These are phyloP conservation scores for Mortierella antarctica DNA, from an alignment of 192 early-diverging fungal species.

Conservation along the genomic window DNA sequence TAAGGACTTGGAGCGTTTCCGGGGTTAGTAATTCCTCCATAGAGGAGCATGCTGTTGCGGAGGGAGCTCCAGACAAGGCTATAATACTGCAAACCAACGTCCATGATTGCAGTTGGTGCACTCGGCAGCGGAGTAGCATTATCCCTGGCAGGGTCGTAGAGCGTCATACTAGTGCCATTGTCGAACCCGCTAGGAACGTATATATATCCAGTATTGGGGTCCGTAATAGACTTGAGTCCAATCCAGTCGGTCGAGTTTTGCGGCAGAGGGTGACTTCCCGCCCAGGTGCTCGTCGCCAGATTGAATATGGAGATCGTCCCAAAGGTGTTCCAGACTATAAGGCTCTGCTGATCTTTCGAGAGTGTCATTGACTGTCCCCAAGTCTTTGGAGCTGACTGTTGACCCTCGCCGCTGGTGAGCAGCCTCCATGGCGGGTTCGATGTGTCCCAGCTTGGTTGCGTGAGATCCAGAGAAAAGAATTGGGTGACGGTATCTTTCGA, in stretches of 20 bases:
- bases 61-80: not conserved
- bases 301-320: not conserved
- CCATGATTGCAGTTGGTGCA: not conserved
- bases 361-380: not conserved
- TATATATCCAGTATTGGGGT: not conserved
- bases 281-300: not conserved
- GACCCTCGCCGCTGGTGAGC: not conserved
- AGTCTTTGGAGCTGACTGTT: not conserved
- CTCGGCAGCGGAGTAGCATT: not conserved
- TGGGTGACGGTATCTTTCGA: not conserved
- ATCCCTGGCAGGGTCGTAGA: not conserved
- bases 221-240: not conserved
- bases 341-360: not conserved
- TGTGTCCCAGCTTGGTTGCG: not conserved
- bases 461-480: conserved; percentile 10
- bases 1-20: not conserved
- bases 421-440: not conserved
- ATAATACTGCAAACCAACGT: not conserved
- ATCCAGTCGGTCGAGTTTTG: not conserved
- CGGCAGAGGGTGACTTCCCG: not conserved
- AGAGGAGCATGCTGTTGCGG: conserved; percentile 6
- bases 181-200: not conserved
- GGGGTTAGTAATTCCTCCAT: not conserved
- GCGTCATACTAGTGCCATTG: not conserved
- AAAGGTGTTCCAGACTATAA: not conserved